Evolutionary conservation across 192 early-diverging fungal genomes (phyloP).

Genomic region (Rhizoclosmatium globosum): DNA sequence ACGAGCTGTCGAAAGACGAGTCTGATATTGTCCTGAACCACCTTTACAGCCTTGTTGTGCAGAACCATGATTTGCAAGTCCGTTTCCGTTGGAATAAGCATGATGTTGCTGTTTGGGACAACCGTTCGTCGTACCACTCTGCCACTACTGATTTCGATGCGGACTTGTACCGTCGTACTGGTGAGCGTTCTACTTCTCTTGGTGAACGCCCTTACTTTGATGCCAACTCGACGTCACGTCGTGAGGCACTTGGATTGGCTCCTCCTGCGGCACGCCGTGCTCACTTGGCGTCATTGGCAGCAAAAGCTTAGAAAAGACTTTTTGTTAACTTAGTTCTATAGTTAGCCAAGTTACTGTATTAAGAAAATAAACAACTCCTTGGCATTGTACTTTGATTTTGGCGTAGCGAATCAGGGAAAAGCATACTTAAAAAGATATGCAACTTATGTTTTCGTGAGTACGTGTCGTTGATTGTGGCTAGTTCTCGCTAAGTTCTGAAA

Average conservation of each 20-base stretch:
- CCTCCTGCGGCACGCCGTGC: constrained; percentile 17
- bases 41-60: constrained; percentile 40
- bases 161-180: constrained; percentile 36
- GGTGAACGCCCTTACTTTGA: constrained; percentile 56
- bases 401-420: too few relatives aligned
- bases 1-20: constrained; percentile 50
- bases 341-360: too few relatives aligned
- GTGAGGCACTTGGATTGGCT: constrained; percentile 34
- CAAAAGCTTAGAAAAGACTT: neutral
- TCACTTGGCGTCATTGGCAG: constrained; percentile 16
- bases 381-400: too few relatives aligned
- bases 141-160: constrained; percentile 53
- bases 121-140: constrained; percentile 49
- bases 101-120: constrained; percentile 60
- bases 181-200: constrained; percentile 47
- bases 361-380: too few relatives aligned
- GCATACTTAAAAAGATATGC: too few relatives aligned
- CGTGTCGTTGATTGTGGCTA: too few relatives aligned
- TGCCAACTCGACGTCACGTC: constrained; percentile 8
- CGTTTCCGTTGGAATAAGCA: constrained; percentile 55
- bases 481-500: too few relatives aligned
- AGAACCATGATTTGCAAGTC: constrained; percentile 56
- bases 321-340: too few relatives aligned
- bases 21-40: constrained; percentile 48
- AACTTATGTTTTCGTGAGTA: too few relatives aligned